A percentile compares a stretch with the other conserved stretches of the same genome.
These are phyloP conservation scores for Diospyros lotus DNA, from an alignment of 148 eudicot genomes.

Conservation along the genomic window DNA sequence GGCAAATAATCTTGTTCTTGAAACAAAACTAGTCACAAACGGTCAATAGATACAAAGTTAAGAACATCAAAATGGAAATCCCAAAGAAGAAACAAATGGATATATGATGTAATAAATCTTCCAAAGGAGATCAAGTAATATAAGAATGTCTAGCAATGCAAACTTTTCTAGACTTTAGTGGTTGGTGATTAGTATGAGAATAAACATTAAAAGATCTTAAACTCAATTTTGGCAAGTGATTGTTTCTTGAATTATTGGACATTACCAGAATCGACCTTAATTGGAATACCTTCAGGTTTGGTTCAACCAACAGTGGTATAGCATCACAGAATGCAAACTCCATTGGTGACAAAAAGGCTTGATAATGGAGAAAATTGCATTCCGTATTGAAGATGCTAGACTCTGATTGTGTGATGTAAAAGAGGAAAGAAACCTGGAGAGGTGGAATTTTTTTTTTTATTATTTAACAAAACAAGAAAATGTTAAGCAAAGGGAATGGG, in stretches of 20 bases:
- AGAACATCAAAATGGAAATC: neutral
- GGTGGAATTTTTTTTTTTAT: neutral
- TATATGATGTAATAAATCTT: neutral
- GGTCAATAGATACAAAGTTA: neutral
- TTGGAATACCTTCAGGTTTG: neutral
- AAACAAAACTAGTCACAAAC: too few species aligned
- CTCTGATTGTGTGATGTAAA: neutral
- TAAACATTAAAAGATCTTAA: neutral
- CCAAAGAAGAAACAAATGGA: neutral
- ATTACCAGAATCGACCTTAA: neutral
- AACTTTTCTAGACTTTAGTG: neutral
- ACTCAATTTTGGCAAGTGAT: neutral
- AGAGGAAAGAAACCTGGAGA: neutral
- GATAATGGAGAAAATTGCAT: neutral
- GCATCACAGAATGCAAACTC: neutral
- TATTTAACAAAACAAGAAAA: neutral
- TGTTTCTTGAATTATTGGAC: neutral
- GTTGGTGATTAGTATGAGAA: neutral
- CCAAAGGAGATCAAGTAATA: neutral
- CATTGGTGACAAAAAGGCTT: neutral
- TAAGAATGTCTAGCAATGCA: neutral
- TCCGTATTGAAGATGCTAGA: neutral
- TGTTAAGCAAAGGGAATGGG: neutral
- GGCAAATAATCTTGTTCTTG: neutral
- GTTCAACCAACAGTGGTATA: neutral